Percentiles rank a stretch among this genome's conserved stretches.
These are phyloP conservation scores for Hansenula anomala DNA, from an alignment of 1,139 yeast species.

Conservation along the genomic window DNA sequence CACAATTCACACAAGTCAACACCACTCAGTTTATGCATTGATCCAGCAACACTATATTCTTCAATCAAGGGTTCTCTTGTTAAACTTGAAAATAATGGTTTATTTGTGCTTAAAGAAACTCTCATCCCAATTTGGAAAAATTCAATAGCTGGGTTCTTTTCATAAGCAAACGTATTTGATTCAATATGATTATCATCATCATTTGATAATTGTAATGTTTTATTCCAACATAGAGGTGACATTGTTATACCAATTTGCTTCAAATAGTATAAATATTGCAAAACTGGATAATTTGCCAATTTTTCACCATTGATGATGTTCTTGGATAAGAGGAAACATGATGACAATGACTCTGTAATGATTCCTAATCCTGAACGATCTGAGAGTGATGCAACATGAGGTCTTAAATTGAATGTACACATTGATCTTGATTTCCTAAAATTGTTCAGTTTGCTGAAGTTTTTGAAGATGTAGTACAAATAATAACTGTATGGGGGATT, in stretches of 20 bases:
- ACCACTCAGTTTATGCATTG: conserved; percentile 18
- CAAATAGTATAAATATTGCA: conserved; percentile 20
- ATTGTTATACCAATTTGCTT: conserved; percentile 23
- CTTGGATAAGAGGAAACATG: conserved; percentile 18
- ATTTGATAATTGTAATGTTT: conserved; percentile 15
- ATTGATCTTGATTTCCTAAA: conserved; percentile 13
- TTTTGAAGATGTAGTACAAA: conserved; percentile 17
- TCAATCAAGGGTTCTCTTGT: conserved; percentile 23
- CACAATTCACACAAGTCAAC: conserved; percentile 22
- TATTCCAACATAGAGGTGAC: conserved; percentile 25
- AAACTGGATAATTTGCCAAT: conserved; percentile 15
- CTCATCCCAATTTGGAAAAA: conserved; percentile 20
- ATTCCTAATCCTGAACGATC: conserved; percentile 19
- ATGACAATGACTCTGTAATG: conserved; percentile 19
- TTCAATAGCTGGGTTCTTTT: conserved; percentile 16
- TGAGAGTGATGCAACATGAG: conserved; percentile 18
- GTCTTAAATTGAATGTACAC: conserved; percentile 16
- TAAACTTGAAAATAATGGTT: conserved; percentile 19
- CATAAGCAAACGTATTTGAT: conserved; percentile 11
- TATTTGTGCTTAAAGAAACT: conserved; percentile 19
- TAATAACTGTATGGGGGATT: conserved; percentile 24
- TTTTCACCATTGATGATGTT: conserved; percentile 20
- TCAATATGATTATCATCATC: conserved; percentile 17
- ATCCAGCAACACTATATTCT: conserved; percentile 21
- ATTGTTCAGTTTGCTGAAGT: conserved; percentile 16